Base-by-base conservation (phyloP, 257 asterid species). In the Plantago major region DNA sequence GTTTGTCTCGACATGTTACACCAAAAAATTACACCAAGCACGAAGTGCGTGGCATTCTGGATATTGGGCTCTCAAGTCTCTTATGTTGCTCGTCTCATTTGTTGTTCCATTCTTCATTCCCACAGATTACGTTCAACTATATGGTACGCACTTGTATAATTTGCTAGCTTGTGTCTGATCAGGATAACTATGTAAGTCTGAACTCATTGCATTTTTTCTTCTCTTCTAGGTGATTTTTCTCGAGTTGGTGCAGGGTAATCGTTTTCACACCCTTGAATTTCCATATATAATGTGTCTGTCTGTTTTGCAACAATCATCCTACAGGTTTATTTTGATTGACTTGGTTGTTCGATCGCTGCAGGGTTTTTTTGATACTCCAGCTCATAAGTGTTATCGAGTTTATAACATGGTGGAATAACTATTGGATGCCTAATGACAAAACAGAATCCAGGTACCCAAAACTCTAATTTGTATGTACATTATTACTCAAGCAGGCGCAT, bases 231-330 rank as follows among this genome's bases (percentile, higher is more conserved):
- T 57, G 98, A 88, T 79, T 72, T 84, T 48, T 85, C 95, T 70
- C 95, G 88, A 55, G 88, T 91, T 62, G 98, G 98, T 6, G 98
- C 95, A 78, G 98, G 98, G 98, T 88, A 88, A 82, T 68, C 64
- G 62, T 73, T 48, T 42, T 42, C 54, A 6, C 2, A 40, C 55
- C 26, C 40, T 54, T 11, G 40, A 22, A 7, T 4, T 33, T 33
- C 40, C 40, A 1, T 5, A 4, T n/a, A n/a, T n/a, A n/a, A n/a
- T n/a, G 6, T 33, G 40, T 33, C 40, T 1, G 40, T 2, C 3
- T 33, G 40, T 33, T 33, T 33, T 33, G 40, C 6, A 4, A 33
- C 40, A 33, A 33, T 33, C 40, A 4, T 1, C 40, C 40, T 33
- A 33, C 40, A 19, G 22, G 16, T 52, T 52, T 13, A 11, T 3